Evolutionary conservation across 306 rosid species (phyloP).

Genomic region (Ceratonia siliqua): DNA sequence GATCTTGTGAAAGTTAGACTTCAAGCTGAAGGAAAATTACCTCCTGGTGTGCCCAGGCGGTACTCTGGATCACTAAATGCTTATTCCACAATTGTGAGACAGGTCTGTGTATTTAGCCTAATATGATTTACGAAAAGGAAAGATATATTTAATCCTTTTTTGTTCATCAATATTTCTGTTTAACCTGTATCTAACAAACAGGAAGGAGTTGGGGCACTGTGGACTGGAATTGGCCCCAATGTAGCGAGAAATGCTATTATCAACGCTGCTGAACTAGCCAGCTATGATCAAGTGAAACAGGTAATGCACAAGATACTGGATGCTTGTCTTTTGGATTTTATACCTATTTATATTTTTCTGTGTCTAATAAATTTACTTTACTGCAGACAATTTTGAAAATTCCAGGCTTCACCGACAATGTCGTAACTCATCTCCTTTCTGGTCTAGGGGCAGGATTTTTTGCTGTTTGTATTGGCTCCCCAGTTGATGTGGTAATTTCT

Average conservation of each 20-base stretch:
- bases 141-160: not conserved
- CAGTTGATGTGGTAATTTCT: conserved; percentile 89
- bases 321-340: conserved; percentile 19
- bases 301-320: conserved; percentile 31
- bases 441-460: conserved; percentile 97
- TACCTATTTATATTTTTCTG: not conserved
- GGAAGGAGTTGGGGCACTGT: conserved; percentile 92
- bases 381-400: conserved; percentile 89
- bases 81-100: conserved; percentile 83
- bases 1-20: conserved; percentile 97
- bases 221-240: conserved; percentile 98
- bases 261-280: conserved; percentile 97
- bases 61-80: conserved; percentile 93
- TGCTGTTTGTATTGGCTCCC: conserved; percentile 97
- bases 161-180: conserved; percentile 17
- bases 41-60: conserved; percentile 88
- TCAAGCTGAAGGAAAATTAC: conserved; percentile 91
- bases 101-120: conserved; percentile 54
- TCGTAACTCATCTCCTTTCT: conserved; percentile 83
- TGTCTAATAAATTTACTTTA: conserved; percentile 1
- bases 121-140: conserved; percentile 13
- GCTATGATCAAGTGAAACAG: conserved; percentile 97
- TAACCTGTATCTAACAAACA: conserved; percentile 30
- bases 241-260: conserved; percentile 92
- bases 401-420: conserved; percentile 91